Percentiles rank a stretch among this genome's conserved stretches.
phyloP scores from a whole-genome alignment of 2,329 filamentous ascomycete genomes.

The Macrophomina tecta region DNA sequence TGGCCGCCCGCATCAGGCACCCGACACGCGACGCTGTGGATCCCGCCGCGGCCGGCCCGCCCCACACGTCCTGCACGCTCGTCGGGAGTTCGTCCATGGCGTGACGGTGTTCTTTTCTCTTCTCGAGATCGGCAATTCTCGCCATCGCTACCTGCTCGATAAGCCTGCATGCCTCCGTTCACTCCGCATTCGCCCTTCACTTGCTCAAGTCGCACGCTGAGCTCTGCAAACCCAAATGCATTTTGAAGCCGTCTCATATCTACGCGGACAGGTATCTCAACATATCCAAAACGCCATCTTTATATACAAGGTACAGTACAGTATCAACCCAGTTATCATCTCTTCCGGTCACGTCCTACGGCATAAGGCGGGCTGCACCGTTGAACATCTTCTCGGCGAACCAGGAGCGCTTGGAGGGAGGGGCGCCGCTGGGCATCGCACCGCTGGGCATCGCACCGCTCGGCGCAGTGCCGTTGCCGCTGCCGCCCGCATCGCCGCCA shows the following conservation, averaged over 20 bases:
- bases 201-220: background rate
- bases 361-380: constrained; percentile 18
- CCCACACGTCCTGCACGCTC: constrained; percentile 17
- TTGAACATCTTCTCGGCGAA: constrained; percentile 18
- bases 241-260: background rate
- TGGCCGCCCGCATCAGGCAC: constrained; percentile 1
- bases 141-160: background rate
- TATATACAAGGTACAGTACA: constrained; percentile 10
- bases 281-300: constrained; percentile 10
- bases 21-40: constrained; percentile 10
- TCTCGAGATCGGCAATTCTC: background rate
- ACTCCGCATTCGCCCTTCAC: too few species aligned
- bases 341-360: background rate
- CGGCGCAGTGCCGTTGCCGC: background rate
- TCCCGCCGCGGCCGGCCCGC: constrained; percentile 8
- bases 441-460: constrained; percentile 23
- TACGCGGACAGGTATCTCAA: constrained; percentile 8
- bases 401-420: constrained; percentile 15
- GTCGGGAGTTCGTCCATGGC: constrained; percentile 7
- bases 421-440: constrained; percentile 14
- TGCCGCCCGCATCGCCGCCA: background rate
- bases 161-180: background rate
- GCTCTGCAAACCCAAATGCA: background rate
- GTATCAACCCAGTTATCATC: background rate
- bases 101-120: constrained; percentile 9